Evolutionary conservation across 768 basidiomycete species (phyloP).

Genomic region (Mycena vitilis): DNA sequence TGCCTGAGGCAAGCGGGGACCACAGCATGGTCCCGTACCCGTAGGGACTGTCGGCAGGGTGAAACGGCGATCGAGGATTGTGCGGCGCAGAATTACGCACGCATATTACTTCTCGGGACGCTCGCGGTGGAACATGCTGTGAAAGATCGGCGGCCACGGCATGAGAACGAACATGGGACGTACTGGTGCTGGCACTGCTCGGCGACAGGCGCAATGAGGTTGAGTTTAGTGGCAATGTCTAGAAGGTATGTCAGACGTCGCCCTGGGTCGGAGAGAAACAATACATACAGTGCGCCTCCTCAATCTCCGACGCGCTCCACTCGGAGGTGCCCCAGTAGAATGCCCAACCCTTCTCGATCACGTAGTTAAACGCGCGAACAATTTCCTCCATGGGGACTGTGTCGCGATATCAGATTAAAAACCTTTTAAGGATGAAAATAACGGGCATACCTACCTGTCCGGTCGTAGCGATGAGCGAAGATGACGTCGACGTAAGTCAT

Average conservation of each 20-base stretch:
- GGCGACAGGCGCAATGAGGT: conserved; percentile 75
- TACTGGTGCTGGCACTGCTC: conserved; percentile 84
- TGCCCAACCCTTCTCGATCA: conserved; percentile 80
- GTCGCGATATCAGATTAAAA: no score
- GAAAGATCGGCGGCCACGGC: not conserved
- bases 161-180: conserved; percentile 29
- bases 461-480: conserved; percentile 77
- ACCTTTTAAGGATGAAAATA: not conserved
- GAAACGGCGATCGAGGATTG: not conserved
- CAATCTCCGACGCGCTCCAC: conserved; percentile 79
- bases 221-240: conserved; percentile 77
- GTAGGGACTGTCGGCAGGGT: conserved; percentile 46
- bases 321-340: conserved; percentile 85
- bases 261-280: conserved; percentile 69
- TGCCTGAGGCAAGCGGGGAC: conserved; percentile 77
- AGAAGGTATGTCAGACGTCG: conserved; percentile 67
- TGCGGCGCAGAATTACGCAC: conserved; percentile 45
- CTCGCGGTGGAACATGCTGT: conserved; percentile 82
- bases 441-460: conserved; percentile 53
- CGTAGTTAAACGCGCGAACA: conserved; percentile 83
- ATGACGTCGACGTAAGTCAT: conserved; percentile 82
- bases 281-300: conserved; percentile 73
- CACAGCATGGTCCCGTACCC: conserved; percentile 78
- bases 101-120: conserved; percentile 86
- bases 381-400: conserved; percentile 78